phyloP scores from a whole-genome alignment of 768 basidiomycete species.

The Galerina sulciceps region DNA sequence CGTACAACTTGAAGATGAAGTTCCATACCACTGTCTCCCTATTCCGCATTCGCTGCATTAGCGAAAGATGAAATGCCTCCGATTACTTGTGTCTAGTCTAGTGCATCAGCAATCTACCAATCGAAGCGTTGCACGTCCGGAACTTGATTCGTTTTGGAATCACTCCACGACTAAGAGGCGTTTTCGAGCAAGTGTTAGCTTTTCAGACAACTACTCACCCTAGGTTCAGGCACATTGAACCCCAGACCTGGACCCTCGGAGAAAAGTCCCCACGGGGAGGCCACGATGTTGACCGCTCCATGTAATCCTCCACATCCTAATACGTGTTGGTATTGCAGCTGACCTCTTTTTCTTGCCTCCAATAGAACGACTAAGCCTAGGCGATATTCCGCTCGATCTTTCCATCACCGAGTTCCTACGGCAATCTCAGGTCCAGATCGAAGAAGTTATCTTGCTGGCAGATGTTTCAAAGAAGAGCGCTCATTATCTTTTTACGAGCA shows the following conservation, averaged over 20 bases:
- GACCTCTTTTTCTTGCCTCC: background rate
- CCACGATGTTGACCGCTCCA: conserved; percentile 4
- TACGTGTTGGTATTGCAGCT: conserved; percentile 1
- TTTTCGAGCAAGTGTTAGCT: conserved; percentile 4
- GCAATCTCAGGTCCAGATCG: background rate
- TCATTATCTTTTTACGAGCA: conserved; percentile 3
- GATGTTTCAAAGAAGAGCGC: conserved; percentile 1
- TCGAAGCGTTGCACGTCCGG: conserved; percentile 1
- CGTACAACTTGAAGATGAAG: background rate
- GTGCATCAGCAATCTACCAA: background rate
- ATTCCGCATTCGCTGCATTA: background rate
- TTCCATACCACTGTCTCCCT: background rate
- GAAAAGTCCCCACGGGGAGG: conserved; percentile 15
- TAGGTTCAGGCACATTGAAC: conserved; percentile 12
- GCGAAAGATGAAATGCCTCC: background rate
- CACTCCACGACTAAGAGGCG: background rate
- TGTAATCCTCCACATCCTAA: conserved; percentile 1
- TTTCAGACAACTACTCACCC: background rate
- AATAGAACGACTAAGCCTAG: background rate
- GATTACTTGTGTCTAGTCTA: background rate
- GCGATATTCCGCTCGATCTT: background rate
- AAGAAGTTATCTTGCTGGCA: background rate
- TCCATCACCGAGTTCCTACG: conserved; percentile 1
- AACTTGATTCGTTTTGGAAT: conserved; percentile 1
- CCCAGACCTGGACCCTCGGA: conserved; percentile 5